A percentile compares a stretch with the other conserved stretches of the same genome.
These are phyloP conservation scores for Solanum rostratum DNA, from an alignment of 257 asterid genomes.

Conservation along the genomic window DNA sequence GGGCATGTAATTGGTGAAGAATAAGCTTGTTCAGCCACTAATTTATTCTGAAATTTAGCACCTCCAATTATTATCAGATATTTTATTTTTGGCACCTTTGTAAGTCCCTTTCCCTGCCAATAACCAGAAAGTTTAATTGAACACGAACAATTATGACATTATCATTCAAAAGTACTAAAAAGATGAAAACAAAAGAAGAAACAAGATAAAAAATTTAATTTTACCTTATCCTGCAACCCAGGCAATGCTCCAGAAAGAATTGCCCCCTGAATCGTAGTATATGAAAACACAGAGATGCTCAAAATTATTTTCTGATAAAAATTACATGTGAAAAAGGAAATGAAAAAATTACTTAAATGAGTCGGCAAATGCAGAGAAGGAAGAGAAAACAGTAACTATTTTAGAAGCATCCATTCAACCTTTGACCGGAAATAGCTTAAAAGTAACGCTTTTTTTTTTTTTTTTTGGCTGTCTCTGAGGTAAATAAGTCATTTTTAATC, in stretches of 20 bases:
- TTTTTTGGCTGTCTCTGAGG: too few relatives aligned
- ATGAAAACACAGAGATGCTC: background rate
- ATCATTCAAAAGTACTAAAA: background rate
- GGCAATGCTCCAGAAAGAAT: conserved; percentile 72
- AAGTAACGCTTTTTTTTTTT: too few relatives aligned
- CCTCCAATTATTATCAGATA: conserved; percentile 69
- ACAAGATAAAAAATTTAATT: background rate
- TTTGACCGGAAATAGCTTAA: too few relatives aligned
- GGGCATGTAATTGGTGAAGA: conserved; percentile 45
- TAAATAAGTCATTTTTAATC: too few relatives aligned
- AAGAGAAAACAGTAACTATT: background rate
- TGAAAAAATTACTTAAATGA: background rate
- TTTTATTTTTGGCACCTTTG: conserved; percentile 56
- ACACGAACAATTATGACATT: background rate
- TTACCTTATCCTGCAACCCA: conserved; percentile 72
- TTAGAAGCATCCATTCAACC: background rate
- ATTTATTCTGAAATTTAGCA: conserved; percentile 44
- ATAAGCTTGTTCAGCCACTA: conserved; percentile 53
- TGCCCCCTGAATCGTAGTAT: conserved; percentile 53
- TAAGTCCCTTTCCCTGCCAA: conserved; percentile 63
- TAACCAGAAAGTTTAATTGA: background rate
- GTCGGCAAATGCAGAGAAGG: background rate
- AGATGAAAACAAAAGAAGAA: background rate
- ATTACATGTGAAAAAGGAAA: background rate
- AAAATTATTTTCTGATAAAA: background rate